Evolutionary conservation across 1,284 basidiomycete genomes (phyloP), one percentile per base, ranked within the genome.

Genomic region (Trichosporon faecale): DNA sequence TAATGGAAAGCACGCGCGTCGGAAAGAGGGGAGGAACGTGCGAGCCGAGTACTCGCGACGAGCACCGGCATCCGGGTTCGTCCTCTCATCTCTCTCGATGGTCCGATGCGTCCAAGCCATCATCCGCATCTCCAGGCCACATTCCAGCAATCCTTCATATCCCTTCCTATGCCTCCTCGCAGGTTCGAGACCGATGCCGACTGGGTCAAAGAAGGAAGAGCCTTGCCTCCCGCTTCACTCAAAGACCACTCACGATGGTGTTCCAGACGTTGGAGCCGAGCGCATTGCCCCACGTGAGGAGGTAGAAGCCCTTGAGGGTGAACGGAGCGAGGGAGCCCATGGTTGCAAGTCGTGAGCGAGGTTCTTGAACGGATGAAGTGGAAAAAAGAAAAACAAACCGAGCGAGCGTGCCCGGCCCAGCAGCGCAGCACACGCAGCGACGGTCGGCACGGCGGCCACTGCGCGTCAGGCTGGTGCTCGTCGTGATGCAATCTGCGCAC

Each of bases 221-320:
- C 3, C 11, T 37, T 14, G 3, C 11, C 35, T 14, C 35, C 14
- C 35, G 3, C 3, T 12, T 11, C 11, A 25, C 29, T 23, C 14
- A n/a, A 12, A 27, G 33, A 16, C 3, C 4, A 79, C 82, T 70
- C 71, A 83, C 82, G 29, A 78, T 18, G 16, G 76, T 76, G 70
- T 83, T 76, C 78, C 79, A 83, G 52, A 82, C 78, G 70, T 82
- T 83, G 29, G 78, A 70, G 55, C 83, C 83, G 44, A 83, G 75
- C n/a, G 80, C 77, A 7, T 80, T 78, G 33, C 82, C 83, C 82
- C 82, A 84, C 2, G 80, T 82, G 52, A 83, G 71, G 73, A 84
- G 82, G 75, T 84, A 84, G 71, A 81, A 82, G 16, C 80, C 83
- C 73, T 82, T 80, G 69, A 82, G 72, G 11, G 81, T 82, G 76